Evolutionary conservation across 2,329 filamentous ascomycete genomes (phyloP).

Genomic region (Alternaria novae-zelandiae): DNA sequence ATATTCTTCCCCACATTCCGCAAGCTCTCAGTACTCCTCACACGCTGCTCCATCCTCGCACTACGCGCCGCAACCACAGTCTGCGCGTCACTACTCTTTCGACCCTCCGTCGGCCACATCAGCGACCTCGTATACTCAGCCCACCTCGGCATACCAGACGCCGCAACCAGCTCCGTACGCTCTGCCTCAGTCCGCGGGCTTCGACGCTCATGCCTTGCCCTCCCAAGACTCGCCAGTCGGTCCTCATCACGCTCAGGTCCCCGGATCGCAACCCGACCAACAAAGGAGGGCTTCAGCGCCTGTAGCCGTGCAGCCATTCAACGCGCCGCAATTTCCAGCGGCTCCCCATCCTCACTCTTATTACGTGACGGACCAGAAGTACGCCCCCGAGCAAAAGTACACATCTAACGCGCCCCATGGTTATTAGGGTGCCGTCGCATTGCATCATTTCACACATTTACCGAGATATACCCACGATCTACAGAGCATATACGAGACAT

Average conservation of each 20-base stretch:
- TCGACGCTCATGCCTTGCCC: conserved; percentile 30
- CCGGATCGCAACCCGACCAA: conserved; percentile 28
- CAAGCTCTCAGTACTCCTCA: conserved; percentile 27
- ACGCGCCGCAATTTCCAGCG: conserved; percentile 28
- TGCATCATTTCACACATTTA: conserved; percentile 1
- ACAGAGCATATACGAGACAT: conserved; percentile 19
- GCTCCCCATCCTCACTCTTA: conserved; percentile 34
- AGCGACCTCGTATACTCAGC: conserved; percentile 27
- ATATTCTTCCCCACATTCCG: conserved; percentile 29
- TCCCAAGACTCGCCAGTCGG: conserved; percentile 22
- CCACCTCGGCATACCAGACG: conserved; percentile 26
- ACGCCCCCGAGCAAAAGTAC: conserved; percentile 21
- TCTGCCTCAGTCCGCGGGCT: conserved; percentile 29
- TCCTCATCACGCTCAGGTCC: conserved; percentile 21
- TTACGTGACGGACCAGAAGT: conserved; percentile 41
- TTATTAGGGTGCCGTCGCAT: conserved; percentile 8
- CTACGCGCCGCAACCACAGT: conserved; percentile 28
- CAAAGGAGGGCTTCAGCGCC: conserved; percentile 42
- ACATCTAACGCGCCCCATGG: conserved; percentile 12
- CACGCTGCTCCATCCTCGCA: conserved; percentile 24
- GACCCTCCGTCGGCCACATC: conserved; percentile 22
- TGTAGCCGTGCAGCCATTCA: conserved; percentile 34
- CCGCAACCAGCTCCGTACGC: conserved; percentile 35
- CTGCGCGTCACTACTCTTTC: conserved; percentile 28
- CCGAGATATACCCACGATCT: conserved; percentile 3